Percentiles rank a stretch among this genome's conserved stretches.
Evolutionary conservation across 2,329 filamentous ascomycete genomes (phyloP).

Genomic region (Apiospora marii): DNA sequence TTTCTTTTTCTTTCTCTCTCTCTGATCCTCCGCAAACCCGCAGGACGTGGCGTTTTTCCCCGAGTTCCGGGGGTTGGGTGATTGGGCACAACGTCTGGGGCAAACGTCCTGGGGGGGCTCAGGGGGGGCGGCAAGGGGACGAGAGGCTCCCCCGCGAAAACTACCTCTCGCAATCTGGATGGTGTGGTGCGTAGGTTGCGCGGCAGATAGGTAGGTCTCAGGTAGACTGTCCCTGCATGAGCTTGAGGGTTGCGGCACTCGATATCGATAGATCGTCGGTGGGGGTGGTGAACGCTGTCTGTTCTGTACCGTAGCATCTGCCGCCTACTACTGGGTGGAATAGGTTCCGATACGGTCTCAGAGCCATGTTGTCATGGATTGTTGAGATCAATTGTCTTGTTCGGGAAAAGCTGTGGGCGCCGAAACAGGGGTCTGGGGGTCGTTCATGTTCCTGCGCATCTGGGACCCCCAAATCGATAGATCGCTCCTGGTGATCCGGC

Average conservation of each 20-base stretch:
- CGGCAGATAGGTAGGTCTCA: background rate
- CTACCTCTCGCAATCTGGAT: background rate
- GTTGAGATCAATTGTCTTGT: background rate
- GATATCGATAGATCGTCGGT: background rate
- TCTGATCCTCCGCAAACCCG: background rate
- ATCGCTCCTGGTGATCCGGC: background rate
- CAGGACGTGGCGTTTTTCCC: background rate
- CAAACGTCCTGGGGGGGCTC: background rate
- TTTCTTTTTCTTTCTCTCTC: background rate
- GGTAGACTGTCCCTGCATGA: constrained; percentile 10
- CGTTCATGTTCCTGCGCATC: background rate
- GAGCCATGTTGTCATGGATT: background rate
- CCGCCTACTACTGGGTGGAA: background rate
- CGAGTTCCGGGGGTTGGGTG: background rate
- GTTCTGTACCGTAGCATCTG: too few relatives aligned
- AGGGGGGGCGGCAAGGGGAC: background rate
- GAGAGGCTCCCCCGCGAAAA: background rate
- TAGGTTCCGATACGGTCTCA: background rate
- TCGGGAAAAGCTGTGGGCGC: background rate
- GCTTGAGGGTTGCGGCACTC: background rate
- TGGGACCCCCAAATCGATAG: background rate
- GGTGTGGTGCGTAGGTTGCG: background rate
- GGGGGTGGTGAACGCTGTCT: background rate
- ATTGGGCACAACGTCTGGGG: background rate
- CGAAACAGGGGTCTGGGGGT: background rate